phyloP scores from a whole-genome alignment of 257 asterid species.

The Scutellaria galericulata region DNA sequence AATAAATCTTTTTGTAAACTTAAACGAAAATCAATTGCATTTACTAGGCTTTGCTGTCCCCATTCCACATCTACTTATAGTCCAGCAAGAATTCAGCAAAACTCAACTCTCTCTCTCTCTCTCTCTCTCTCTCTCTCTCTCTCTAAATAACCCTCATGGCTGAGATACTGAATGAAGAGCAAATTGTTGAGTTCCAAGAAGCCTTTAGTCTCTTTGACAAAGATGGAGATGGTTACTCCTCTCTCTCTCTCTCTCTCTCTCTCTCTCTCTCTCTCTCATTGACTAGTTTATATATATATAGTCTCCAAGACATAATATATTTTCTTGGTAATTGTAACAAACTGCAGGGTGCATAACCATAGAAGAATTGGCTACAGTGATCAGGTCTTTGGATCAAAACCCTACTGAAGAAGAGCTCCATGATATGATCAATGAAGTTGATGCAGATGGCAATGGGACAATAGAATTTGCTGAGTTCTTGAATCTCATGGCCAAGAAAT shows the following conservation, averaged over 20 bases:
- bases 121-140: conserved; percentile 23
- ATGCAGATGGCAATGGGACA: conserved; percentile 54
- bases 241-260: not conserved
- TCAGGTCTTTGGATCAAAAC: conserved; percentile 50
- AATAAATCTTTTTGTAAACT: conserved; percentile 16
- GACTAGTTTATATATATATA: no score
- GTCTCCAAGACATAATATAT: not conserved
- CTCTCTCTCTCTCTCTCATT: no score
- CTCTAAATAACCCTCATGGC: conserved; percentile 32
- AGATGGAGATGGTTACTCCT: conserved; percentile 51
- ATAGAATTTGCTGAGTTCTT: conserved; percentile 55
- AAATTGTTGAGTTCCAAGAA: conserved; percentile 44
- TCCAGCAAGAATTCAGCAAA: conserved; percentile 55
- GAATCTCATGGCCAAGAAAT: conserved; percentile 54
- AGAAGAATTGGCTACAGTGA: conserved; percentile 51
- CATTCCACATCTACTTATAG: conserved; percentile 47
- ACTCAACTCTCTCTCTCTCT: conserved; percentile 42
- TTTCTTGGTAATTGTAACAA: not conserved
- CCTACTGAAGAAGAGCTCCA: conserved; percentile 54
- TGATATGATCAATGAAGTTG: conserved; percentile 55
- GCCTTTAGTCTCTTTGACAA: conserved; percentile 54
- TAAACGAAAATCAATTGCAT: conserved; percentile 31
- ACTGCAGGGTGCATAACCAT: conserved; percentile 51
- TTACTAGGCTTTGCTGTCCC: conserved; percentile 38
- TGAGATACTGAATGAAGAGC: conserved; percentile 40